Evolutionary conservation across 2,329 filamentous ascomycete genomes (phyloP), one percentile per base, ranked within the genome.

Genomic region (Penicillium glabrum): DNA sequence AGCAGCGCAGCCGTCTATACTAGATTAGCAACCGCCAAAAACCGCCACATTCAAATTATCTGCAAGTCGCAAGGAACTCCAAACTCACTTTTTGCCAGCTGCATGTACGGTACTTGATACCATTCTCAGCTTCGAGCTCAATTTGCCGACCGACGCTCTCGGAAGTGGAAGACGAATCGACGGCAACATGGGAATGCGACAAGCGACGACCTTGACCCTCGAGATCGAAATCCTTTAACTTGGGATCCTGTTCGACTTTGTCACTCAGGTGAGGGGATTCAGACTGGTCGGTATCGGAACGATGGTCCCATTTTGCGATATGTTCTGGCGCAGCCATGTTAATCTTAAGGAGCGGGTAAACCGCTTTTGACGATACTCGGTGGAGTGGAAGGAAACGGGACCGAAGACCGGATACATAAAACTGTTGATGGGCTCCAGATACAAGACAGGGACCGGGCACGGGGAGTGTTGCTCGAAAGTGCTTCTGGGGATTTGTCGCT

Each of bases 101-200:
- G 77, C 93, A 97, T 39, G 92, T 96, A 59, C 93, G 84, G 73
- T 97, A 97, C 77, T 96, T 88, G 75, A 97, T 96, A 11, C 87
- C 86, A 73, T 89, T 87, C 51, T 86, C 87, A 27, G 86, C 83
- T 74, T 96, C 93, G 60, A 89, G 72, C 52, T 88, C 90, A 61
- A 93, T 84, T 77, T 96, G 92, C 75, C 84, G 83, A 48, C 80
- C 82, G 44, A 86, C 74, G 35, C 76, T 78, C 45, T 82, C 74
- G 6, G 75, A 74, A 6, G 76, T 76, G 3, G 66, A 70, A 31
- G 74, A 76, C 26, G 74, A 72, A 45, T 75, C 61, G 11, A 66
- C 49, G 10, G 61, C 51, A 41, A 69, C 49, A 44, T 62, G 59
- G 49, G 60, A 59, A 31, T 58, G 56, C 35, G 63, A 61, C 54